Evolutionary conservation across 2,329 filamentous ascomycete species (phyloP).

Genomic region (Ceratocystis harringtonii): DNA sequence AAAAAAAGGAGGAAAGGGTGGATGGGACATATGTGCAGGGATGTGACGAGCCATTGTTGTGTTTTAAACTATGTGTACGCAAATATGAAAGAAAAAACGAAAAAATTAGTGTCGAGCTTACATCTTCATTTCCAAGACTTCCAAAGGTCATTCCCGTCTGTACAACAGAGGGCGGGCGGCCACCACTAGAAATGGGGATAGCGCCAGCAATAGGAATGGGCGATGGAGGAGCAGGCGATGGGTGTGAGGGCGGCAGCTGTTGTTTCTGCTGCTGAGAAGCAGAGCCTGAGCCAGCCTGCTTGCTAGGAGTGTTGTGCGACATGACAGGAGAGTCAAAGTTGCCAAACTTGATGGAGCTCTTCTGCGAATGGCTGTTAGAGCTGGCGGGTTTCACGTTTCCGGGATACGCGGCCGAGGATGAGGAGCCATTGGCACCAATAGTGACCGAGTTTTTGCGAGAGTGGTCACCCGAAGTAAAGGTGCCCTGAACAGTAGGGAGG

Average conservation of each 20-base stretch:
- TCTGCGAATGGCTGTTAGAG: conserved; percentile 36
- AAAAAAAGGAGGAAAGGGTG: not conserved
- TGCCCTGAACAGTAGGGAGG: conserved; percentile 35
- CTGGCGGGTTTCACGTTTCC: conserved; percentile 69
- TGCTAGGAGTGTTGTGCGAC: conserved; percentile 46
- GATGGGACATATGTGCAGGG: not conserved
- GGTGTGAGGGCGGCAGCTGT: conserved; percentile 50
- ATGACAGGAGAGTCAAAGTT: conserved; percentile 55
- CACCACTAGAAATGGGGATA: conserved; percentile 40
- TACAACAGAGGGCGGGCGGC: conserved; percentile 67
- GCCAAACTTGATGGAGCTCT: conserved; percentile 64
- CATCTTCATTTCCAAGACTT: conserved; percentile 64
- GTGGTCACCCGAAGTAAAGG: conserved; percentile 48
- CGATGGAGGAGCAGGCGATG: conserved; percentile 68
- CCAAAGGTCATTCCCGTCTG: conserved; percentile 68
- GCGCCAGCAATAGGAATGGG: conserved; percentile 81
- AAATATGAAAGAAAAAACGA: conserved; percentile 11
- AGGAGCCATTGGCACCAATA: conserved; percentile 63
- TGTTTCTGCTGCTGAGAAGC: conserved; percentile 47
- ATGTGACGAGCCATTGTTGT: not conserved
- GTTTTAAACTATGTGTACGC: not conserved
- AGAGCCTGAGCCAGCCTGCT: conserved; percentile 34
- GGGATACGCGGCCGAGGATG: conserved; percentile 56
- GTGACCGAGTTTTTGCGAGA: conserved; percentile 78
- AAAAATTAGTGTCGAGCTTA: conserved; percentile 43